These are phyloP conservation scores for Panicum miliaceum DNA, from an alignment of 176 grass and related monocot species.

Conservation along the genomic window DNA sequence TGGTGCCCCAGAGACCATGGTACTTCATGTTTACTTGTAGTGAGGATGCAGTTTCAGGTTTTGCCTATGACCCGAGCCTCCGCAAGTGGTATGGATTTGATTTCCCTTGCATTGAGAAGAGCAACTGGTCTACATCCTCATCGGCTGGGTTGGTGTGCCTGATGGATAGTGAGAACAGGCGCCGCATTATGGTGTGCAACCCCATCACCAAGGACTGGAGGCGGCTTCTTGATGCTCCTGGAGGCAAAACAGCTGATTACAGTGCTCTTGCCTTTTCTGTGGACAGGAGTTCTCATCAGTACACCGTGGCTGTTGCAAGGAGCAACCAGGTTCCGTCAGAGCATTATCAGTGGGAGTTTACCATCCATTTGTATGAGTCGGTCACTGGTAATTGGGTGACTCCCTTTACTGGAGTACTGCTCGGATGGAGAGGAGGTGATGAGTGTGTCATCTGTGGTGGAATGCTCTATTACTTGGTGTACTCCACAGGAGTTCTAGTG, in stretches of 20 bases:
- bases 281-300: constrained; percentile 55
- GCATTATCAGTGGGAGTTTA: constrained; percentile 73
- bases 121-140: constrained; percentile 79
- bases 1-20: constrained; percentile 83
- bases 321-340: constrained; percentile 69
- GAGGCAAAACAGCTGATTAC: constrained; percentile 68
- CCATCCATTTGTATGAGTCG: constrained; percentile 72
- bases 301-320: constrained; percentile 70
- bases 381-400: constrained; percentile 55
- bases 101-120: constrained; percentile 90
- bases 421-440: constrained; percentile 70
- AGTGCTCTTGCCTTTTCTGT: constrained; percentile 70
- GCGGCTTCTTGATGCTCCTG: constrained; percentile 59
- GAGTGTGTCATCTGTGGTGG: constrained; percentile 92
- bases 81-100: constrained; percentile 83
- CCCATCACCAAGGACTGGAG: constrained; percentile 76
- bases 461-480: constrained; percentile 80
- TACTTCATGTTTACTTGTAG: constrained; percentile 95
- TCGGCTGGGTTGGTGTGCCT: constrained; percentile 77
- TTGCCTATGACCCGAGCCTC: constrained; percentile 59
- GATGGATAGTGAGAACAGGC: constrained; percentile 79
- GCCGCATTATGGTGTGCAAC: constrained; percentile 78
- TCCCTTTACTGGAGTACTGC: constrained; percentile 58
- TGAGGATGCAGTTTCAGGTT: constrained; percentile 65
- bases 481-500: constrained; percentile 62